Base-by-base conservation (phyloP, 2,329 filamentous ascomycete genomes). In the Calcarisporium arbuscula region DNA sequence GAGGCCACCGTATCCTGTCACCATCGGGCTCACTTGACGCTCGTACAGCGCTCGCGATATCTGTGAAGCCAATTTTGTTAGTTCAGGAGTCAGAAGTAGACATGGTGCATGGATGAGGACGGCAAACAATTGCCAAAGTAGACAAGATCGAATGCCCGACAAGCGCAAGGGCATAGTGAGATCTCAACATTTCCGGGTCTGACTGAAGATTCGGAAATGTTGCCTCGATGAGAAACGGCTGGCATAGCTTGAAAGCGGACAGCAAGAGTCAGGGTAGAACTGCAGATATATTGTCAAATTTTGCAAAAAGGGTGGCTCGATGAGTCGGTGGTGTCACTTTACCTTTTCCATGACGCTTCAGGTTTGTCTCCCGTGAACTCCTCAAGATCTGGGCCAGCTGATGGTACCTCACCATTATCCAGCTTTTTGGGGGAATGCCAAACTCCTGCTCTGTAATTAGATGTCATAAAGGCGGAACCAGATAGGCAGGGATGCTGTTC, bases 61-160 rank as follows among this genome's bases (percentile, higher is more conserved):
- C 32, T 34, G 14, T 11, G 4, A 15, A 16, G 10, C 11, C n/a
- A 8, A 16, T 21, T 6, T 22, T 15, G 11, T 15, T 17, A 22
- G 4, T 8, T 5, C 8, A 1, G 15, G 18, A 8, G 31, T 27
- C 31, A 2, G 10, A 27, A 3, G 11, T 18, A 16, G 21, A 34
- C 23, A 26, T 15, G 29, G 25, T 3, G 32, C 32, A 14, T n/a
- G n/a, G n/a, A n/a, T n/a, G n/a, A n/a, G n/a, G n/a, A n/a, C n/a
- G n/a, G n/a, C n/a, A n/a, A n/a, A n/a, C n/a, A n/a, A n/a, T 28
- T 34, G 3, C 32, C 32, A 4, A 34, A 14, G 19, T 34, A 34
- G 15, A 26, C 22, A 19, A 28, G 32, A 6, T 28, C n/a, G 25
- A 34, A 34, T n/a, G 32, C 32, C 32, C 32, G 8, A 34, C 25